Conservation (phyloP, 805 yeast genomes). For the Candida khao-thaluensis region DNA sequence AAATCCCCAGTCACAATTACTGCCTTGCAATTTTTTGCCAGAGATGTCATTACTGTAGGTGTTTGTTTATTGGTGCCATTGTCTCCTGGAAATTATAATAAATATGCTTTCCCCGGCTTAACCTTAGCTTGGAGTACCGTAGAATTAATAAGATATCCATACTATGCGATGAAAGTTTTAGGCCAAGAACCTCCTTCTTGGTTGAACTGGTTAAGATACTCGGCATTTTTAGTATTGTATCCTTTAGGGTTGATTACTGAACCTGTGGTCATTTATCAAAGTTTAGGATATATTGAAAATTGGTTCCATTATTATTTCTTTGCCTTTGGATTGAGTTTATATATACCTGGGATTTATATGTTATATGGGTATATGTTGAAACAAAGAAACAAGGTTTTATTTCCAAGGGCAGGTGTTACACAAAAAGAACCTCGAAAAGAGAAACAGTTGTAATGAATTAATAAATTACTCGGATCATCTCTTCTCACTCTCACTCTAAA, state of each 20-base stretch:
- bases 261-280: conserved; percentile 25
- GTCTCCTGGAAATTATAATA: conserved; percentile 27
- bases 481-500: too few species aligned
- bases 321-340: conserved; percentile 23
- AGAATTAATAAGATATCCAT: conserved; percentile 30
- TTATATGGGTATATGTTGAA: conserved; percentile 31
- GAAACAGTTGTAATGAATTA: too few species aligned
- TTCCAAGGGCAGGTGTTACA: too few species aligned
- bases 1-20: conserved; percentile 26
- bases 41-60: conserved; percentile 28
- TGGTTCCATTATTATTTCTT: conserved; percentile 21
- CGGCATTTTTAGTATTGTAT: conserved; percentile 28
- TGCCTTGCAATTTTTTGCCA: conserved; percentile 29
- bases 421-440: too few species aligned
- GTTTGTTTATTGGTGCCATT: conserved; percentile 27
- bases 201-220: conserved; percentile 29
- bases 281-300: conserved; percentile 14
- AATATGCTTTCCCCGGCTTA: conserved; percentile 20
- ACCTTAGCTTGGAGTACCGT: conserved; percentile 30
- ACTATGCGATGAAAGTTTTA: conserved; percentile 22
- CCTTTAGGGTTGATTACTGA: conserved; percentile 31
- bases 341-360: conserved; percentile 30
- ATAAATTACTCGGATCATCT: too few species aligned
- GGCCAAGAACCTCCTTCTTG: conserved; percentile 16
- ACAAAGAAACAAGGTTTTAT: conserved; percentile 27